Evolutionary conservation across 2,329 filamentous ascomycete species (phyloP).

Genomic region (Didymella sp.): DNA sequence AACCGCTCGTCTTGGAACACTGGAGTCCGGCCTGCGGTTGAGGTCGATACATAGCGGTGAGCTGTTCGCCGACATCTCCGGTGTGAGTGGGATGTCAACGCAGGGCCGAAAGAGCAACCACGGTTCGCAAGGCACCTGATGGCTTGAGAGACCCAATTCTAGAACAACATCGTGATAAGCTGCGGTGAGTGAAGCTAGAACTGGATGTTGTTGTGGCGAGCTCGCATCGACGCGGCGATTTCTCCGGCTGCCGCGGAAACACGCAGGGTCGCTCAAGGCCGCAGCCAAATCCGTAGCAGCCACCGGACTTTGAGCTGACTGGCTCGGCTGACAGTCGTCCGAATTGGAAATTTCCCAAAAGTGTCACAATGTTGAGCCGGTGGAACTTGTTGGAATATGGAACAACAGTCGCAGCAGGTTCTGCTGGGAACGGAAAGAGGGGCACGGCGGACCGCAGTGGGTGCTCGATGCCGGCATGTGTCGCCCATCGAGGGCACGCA

Average conservation of each 20-base stretch:
- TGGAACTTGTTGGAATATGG: slow-evolving; percentile 18
- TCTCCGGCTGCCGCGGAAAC: slow-evolving; percentile 18
- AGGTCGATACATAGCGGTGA: slow-evolving; percentile 14
- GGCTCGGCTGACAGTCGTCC: slow-evolving; percentile 32
- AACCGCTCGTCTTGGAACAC: neutral
- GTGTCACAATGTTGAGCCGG: slow-evolving; percentile 21
- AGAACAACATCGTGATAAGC: slow-evolving; percentile 14
- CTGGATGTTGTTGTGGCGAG: slow-evolving; percentile 7
- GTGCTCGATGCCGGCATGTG: slow-evolving; percentile 16
- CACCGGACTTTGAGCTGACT: slow-evolving; percentile 22
- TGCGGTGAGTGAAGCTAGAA: slow-evolving; percentile 7
- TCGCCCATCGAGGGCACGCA: slow-evolving; percentile 16
- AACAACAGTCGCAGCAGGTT: slow-evolving; percentile 14
- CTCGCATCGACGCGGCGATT: slow-evolving; percentile 18
- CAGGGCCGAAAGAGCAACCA: slow-evolving; percentile 16
- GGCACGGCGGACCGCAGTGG: slow-evolving; percentile 17
- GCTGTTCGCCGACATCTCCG: slow-evolving; percentile 13
- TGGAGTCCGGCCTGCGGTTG: neutral
- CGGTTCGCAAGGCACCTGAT: slow-evolving; percentile 8
- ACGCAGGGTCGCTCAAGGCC: slow-evolving; percentile 20
- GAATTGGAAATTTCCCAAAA: slow-evolving; percentile 23
- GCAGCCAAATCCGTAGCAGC: slow-evolving; percentile 10
- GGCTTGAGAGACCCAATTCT: slow-evolving; percentile 5
- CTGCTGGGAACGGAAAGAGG: slow-evolving; percentile 18
- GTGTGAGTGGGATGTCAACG: slow-evolving; percentile 7